Conservation (phyloP, 1,139 yeast species). For the Pichia sp. region DNA sequence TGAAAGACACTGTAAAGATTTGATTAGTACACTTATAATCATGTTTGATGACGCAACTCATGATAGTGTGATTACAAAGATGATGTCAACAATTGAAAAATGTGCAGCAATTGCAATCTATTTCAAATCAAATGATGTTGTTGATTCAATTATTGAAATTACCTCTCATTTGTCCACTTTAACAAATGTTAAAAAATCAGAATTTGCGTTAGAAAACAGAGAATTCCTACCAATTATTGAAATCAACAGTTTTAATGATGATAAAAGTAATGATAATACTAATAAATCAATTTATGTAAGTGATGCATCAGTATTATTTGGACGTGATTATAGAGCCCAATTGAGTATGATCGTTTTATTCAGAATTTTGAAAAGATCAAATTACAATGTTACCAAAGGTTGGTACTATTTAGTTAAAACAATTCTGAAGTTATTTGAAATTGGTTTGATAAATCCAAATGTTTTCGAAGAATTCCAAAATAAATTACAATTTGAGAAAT, state of each 20-base stretch:
- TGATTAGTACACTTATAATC: constrained; percentile 62
- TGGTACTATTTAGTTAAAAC: constrained; percentile 58
- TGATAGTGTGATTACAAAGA: constrained; percentile 79
- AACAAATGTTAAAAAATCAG: constrained; percentile 30
- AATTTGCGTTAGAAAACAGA: constrained; percentile 20
- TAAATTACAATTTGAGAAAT: constrained; percentile 41
- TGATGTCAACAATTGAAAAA: constrained; percentile 83
- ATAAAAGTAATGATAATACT: constrained; percentile 23
- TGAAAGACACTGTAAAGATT: constrained; percentile 49
- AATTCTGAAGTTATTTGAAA: constrained; percentile 61
- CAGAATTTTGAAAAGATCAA: constrained; percentile 60
- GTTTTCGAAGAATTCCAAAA: constrained; percentile 59
- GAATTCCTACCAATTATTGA: constrained; percentile 31
- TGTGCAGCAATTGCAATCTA: constrained; percentile 69
- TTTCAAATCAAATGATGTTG: constrained; percentile 49
- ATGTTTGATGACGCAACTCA: constrained; percentile 86
- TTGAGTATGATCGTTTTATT: constrained; percentile 80
- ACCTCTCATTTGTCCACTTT: constrained; percentile 61
- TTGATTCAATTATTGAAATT: constrained; percentile 58
- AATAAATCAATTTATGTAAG: constrained; percentile 63
- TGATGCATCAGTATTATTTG: constrained; percentile 76
- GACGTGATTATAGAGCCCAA: constrained; percentile 88
- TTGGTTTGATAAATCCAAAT: constrained; percentile 65
- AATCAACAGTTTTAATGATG: constrained; percentile 14
- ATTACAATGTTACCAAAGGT: constrained; percentile 37